A percentile compares a stretch with the other conserved stretches of the same genome.
Conservation (phyloP, 139 green algal species). For the Chlamydomonas incerta region DNA sequence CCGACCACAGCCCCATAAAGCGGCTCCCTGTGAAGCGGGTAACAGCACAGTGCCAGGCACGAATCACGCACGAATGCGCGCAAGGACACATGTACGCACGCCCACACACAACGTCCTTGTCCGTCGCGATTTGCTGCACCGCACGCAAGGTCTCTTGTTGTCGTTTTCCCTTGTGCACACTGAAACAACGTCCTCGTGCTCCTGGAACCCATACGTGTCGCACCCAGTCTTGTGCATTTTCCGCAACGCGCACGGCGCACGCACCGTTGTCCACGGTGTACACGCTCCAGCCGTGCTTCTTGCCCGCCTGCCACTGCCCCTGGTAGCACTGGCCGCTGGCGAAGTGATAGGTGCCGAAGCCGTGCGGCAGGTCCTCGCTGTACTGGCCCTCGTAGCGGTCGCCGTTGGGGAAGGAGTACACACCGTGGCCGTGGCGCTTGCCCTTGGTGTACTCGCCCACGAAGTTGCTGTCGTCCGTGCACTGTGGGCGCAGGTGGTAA, state of each 20-base stretch:
- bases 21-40: slow-evolving; percentile 50
- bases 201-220: too few relatives aligned
- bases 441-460: slow-evolving; percentile 72
- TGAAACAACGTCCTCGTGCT: too few relatives aligned
- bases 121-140: too few relatives aligned
- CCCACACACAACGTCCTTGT: neutral
- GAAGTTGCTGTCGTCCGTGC: slow-evolving; percentile 79
- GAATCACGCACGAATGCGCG: too few relatives aligned
- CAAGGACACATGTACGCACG: neutral
- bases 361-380: slow-evolving; percentile 65
- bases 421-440: slow-evolving; percentile 77
- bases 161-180: too few relatives aligned
- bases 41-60: too few relatives aligned
- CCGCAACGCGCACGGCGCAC: too few relatives aligned
- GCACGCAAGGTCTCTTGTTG: too few relatives aligned
- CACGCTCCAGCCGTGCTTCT: slow-evolving; percentile 81
- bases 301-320: slow-evolving; percentile 73
- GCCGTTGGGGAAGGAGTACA: slow-evolving; percentile 80
- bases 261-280: slow-evolving; percentile 69
- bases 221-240: too few relatives aligned
- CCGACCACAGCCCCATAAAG: slow-evolving; percentile 67
- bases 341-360: slow-evolving; percentile 77
- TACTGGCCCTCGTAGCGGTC: slow-evolving; percentile 70
- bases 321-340: slow-evolving; percentile 75
- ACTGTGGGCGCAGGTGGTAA: slow-evolving; percentile 64